phyloP scores from a whole-genome alignment of 75 land plant genomes.

The Selaginella tamariscina region DNA sequence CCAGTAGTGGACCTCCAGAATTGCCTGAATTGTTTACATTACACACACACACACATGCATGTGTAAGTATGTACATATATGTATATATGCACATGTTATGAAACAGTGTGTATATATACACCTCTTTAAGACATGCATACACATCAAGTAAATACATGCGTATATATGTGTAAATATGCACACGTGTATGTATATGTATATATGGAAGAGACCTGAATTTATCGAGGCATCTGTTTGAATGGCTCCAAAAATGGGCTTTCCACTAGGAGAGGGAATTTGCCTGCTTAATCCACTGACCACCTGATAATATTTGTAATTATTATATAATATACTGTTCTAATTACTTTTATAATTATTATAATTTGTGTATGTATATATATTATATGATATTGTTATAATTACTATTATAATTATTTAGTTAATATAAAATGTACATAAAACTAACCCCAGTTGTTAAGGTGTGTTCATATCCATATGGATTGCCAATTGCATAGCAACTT shows the following conservation, averaged over 20 bases:
- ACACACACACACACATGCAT: background rate
- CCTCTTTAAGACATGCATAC: background rate
- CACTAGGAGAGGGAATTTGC: conserved; percentile 83
- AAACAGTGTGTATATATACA: background rate
- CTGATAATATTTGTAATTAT: conserved; percentile 21
- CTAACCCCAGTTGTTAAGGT: conserved; percentile 90
- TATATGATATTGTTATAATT: too few species aligned
- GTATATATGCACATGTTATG: too few species aligned
- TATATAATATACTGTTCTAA: too few species aligned
- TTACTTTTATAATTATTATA: too few species aligned
- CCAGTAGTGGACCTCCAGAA: conserved; percentile 83
- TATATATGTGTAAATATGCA: too few species aligned
- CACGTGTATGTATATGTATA: too few species aligned
- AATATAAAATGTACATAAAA: background rate
- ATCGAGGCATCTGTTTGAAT: conserved; percentile 96
- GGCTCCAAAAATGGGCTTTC: conserved; percentile 60
- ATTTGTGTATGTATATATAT: too few species aligned
- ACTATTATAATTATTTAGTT: too few species aligned
- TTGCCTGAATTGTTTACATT: too few species aligned
- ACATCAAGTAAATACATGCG: too few species aligned
- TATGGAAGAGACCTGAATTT: conserved; percentile 46
- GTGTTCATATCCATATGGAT: conserved; percentile 83
- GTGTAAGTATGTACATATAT: background rate
- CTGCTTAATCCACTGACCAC: conserved; percentile 89
- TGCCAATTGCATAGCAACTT: conserved; percentile 91